These are phyloP conservation scores for Clitoria ternatea DNA, from an alignment of 306 rosid genomes.

Conservation along the genomic window DNA sequence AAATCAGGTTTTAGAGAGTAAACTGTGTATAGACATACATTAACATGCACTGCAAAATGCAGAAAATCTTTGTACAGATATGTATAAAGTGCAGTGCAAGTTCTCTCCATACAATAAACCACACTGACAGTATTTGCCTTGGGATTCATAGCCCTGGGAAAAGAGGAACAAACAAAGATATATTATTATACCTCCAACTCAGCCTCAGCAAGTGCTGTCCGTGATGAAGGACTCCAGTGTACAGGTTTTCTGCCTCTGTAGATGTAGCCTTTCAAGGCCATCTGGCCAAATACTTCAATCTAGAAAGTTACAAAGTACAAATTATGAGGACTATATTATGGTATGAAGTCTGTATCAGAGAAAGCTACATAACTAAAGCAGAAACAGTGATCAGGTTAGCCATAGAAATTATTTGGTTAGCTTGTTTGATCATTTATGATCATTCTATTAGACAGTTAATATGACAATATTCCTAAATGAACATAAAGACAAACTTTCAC, in stretches of 20 bases:
- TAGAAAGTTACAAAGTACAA: constrained; percentile 34
- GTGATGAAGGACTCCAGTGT: constrained; percentile 99
- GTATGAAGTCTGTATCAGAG: neutral
- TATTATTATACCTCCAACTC: constrained; percentile 77
- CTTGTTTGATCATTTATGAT: constrained; percentile 13
- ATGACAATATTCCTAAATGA: constrained; percentile 2
- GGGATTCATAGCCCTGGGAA: constrained; percentile 5
- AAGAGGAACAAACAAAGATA: neutral
- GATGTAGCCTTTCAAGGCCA: constrained; percentile 88
- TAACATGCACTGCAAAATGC: neutral
- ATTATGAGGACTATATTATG: constrained; percentile 9
- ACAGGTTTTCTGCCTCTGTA: constrained; percentile 98
- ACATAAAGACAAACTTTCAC: neutral
- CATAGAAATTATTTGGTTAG: constrained; percentile 1
- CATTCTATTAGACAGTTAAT: constrained; percentile 7
- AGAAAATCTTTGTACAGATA: neutral
- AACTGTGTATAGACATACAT: neutral
- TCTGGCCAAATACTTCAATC: constrained; percentile 99
- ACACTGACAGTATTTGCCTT: neutral
- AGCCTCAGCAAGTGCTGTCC: constrained; percentile 99
- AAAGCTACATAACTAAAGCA: constrained; percentile 16
- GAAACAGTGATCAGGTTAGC: neutral
- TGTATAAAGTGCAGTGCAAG: neutral
- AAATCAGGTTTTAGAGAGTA: constrained; percentile 7
- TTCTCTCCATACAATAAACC: constrained; percentile 8